A percentile compares a stretch with the other conserved stretches of the same genome.
Evolutionary conservation across 2,329 filamentous ascomycete species (phyloP).

Genomic region (Orbilia quercus): DNA sequence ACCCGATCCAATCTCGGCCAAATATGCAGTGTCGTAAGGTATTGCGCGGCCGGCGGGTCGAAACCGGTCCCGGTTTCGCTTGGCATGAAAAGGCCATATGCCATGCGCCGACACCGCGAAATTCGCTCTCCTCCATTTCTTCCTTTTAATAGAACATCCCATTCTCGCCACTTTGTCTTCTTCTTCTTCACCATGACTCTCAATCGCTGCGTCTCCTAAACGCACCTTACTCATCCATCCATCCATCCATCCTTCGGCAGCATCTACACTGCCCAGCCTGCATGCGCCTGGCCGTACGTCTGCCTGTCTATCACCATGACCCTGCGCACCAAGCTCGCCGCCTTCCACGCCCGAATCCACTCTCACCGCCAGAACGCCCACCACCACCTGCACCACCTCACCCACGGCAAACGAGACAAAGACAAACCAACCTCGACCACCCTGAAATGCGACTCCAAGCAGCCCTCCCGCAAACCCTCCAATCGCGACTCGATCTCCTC

Average conservation of each 20-base stretch:
- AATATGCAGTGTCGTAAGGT: too few relatives aligned
- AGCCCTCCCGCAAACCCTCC: constrained; percentile 8
- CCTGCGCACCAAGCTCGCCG: constrained; percentile 38
- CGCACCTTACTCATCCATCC: too few relatives aligned
- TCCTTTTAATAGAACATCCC: too few relatives aligned
- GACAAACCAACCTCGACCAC: not conserved
- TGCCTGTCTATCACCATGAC: constrained; percentile 11
- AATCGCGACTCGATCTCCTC: constrained; percentile 57
- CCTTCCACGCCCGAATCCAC: constrained; percentile 54
- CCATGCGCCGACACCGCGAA: not conserved
- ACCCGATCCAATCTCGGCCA: too few relatives aligned
- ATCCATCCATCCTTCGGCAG: too few relatives aligned
- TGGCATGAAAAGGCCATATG: too few relatives aligned
- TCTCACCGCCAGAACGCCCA: constrained; percentile 37
- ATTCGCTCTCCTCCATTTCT: constrained; percentile 3
- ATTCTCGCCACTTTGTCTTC: not conserved
- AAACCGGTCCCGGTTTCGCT: too few relatives aligned
- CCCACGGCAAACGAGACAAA: constrained; percentile 35
- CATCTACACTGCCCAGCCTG: not conserved
- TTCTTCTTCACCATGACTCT: not conserved
- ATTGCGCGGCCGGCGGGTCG: too few relatives aligned
- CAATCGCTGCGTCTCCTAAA: not conserved
- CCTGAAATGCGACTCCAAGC: not conserved
- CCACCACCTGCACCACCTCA: constrained; percentile 14
- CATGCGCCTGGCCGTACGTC: not conserved